Evolutionary conservation across 352 stramenopile genomes (phyloP), one percentile per base, ranked within the genome.

Genomic region (Globisporangium radiosum): DNA sequence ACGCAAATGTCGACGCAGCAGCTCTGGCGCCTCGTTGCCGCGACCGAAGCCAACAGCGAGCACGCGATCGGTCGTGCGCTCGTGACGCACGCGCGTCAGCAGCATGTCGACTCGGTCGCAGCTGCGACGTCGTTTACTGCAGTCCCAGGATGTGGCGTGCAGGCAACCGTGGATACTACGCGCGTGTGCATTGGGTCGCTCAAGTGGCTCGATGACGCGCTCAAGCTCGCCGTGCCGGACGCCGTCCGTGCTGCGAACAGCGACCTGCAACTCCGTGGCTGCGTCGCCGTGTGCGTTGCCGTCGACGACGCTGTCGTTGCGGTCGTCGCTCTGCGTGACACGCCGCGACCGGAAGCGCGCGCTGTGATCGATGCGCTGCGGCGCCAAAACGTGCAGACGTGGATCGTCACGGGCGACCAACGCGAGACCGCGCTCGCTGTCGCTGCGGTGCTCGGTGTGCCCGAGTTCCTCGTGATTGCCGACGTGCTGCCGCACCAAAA

Each of bases 341-440:
- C 69, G 10, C 60, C 66, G n/a, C 76, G 79, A 19, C 60, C 69
- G 0, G 81, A 92, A 54, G 77, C 81, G 4, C 70, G 62, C 14
- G 63, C 66, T 49, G 76, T 89, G 17, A 68, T 91, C 5, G 71
- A 85, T 19, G 57, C 83, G 39, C 65, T 92, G 4, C 73, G 75
- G 25, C 66, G 60, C 39, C 68, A 75, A 7, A 72, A 68, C n/a
- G 74, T 92, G 55, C 75, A 90, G 56, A 65, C 80, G 15, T 90
- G 78, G 76, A 84, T 92, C 57, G 75, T 92, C 37, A 91, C 81
- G 2, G 83, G 81, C n/a, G 83, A 92, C 43, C 78, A 90, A 47
- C 72, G 68, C 17, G 72, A 76, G 14, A 91, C 78, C 1, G 81
- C 81, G 1, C 63, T 81, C 5, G 72, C 63, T 5, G 73, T 91